These are phyloP conservation scores for Stephania japonica DNA, from an alignment of 164 flowering plant genomes.

Conservation along the genomic window DNA sequence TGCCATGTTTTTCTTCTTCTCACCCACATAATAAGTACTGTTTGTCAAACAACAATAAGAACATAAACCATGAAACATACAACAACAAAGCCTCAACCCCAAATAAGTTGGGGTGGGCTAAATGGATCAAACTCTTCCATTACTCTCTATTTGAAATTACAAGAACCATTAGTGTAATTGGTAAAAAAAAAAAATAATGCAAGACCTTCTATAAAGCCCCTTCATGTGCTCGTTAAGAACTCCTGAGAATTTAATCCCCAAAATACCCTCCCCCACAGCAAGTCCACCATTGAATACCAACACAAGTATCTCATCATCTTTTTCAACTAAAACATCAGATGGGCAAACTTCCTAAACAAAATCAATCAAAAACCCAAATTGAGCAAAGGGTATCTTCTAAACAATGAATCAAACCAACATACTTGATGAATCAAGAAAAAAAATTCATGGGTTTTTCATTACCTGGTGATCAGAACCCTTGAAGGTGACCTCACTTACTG, in stretches of 20 bases:
- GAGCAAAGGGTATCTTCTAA: not conserved
- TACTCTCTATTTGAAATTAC: too few relatives aligned
- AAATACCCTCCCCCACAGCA: constrained; percentile 30
- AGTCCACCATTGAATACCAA: constrained; percentile 35
- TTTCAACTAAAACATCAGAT: constrained; percentile 28
- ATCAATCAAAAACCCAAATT: not conserved
- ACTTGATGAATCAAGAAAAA: not conserved
- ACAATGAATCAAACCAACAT: not conserved
- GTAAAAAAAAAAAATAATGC: too few relatives aligned
- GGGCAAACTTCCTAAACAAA: constrained; percentile 28
- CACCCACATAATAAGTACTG: constrained; percentile 13
- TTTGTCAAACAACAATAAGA: too few relatives aligned
- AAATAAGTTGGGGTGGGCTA: too few relatives aligned
- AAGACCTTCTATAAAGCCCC: constrained; percentile 92
- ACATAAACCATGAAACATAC: too few relatives aligned
- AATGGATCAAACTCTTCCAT: too few relatives aligned
- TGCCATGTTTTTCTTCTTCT: constrained; percentile 95
- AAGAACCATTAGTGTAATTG: too few relatives aligned
- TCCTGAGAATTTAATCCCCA: constrained; percentile 50
- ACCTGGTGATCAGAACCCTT: constrained; percentile 8
- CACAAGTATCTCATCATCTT: constrained; percentile 57
- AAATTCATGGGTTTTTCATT: not conserved
- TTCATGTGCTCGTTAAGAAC: constrained; percentile 82
- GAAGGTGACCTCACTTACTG: constrained; percentile 27
- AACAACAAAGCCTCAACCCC: too few relatives aligned